Percentiles rank a stretch among this genome's conserved stretches.
Conservation (phyloP, 2,329 filamentous ascomycete genomes). For the Neoscytalidium dimidiatum region DNA sequence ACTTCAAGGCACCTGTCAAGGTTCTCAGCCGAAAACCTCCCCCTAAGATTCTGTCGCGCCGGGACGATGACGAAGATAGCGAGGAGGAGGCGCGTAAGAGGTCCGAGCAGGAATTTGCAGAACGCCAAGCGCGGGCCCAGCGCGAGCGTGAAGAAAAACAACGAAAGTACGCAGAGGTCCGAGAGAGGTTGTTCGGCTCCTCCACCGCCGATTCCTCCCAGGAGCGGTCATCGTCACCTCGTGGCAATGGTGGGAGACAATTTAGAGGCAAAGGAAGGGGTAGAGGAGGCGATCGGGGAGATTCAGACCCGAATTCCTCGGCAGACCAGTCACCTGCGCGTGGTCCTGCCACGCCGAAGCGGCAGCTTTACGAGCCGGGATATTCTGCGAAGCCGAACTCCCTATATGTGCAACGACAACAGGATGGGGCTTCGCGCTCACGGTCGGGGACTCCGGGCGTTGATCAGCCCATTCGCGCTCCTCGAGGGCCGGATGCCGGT, state of each 20-base stretch:
- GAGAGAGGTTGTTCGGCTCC: conserved; percentile 83
- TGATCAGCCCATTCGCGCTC: conserved; percentile 70
- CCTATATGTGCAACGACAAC: conserved; percentile 4
- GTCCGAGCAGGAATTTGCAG: conserved; percentile 68
- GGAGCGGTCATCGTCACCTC: conserved; percentile 31
- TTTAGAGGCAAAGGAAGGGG: conserved; percentile 39
- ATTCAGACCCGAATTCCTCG: conserved; percentile 36
- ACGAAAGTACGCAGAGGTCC: conserved; percentile 82
- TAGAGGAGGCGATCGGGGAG: conserved; percentile 34
- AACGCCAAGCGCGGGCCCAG: conserved; percentile 76
- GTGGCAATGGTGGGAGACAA: conserved; percentile 25
- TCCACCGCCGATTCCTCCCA: conserved; percentile 36
- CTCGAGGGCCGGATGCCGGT: conserved; percentile 75
- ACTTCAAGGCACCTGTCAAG: conserved; percentile 81
- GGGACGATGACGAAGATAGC: conserved; percentile 61
- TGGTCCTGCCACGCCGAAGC: conserved; percentile 43
- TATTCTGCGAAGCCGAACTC: conserved; percentile 65
- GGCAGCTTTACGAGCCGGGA: conserved; percentile 77
- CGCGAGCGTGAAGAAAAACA: conserved; percentile 86
- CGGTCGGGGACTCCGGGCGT: conserved; percentile 57
- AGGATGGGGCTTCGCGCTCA: conserved; percentile 48
- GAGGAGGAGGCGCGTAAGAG: conserved; percentile 63
- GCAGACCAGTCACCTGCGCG: conserved; percentile 38
- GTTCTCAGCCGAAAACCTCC: conserved; percentile 81
- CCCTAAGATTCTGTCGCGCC: conserved; percentile 60